These are phyloP conservation scores for Cairneyella variabilis DNA, from an alignment of 495 filamentous ascomycete species.

Conservation along the genomic window DNA sequence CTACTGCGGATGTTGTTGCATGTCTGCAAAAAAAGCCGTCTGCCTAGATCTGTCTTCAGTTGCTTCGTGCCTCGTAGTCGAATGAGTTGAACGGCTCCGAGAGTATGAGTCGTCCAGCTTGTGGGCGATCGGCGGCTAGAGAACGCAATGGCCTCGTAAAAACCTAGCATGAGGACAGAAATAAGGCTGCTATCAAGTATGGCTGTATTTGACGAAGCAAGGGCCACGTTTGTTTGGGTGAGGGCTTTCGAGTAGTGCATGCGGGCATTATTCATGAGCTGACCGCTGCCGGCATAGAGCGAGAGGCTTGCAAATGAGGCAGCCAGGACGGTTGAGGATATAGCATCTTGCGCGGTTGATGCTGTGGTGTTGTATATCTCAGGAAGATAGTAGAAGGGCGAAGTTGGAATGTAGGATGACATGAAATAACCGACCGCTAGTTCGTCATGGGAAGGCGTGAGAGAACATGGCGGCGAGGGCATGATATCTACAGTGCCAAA, in stretches of 20 bases:
- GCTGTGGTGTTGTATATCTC: slow-evolving; percentile 2
- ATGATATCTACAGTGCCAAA: slow-evolving; percentile 2
- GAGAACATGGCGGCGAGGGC: slow-evolving; percentile 1
- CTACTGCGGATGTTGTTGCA: slow-evolving; percentile 9
- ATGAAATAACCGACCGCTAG: slow-evolving; percentile 8
- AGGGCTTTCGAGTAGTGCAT: slow-evolving; percentile 44
- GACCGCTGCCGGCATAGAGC: slow-evolving; percentile 1
- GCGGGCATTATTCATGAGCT: slow-evolving; percentile 34
- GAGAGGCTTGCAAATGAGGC: slow-evolving; percentile 7
- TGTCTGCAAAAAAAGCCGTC: slow-evolving; percentile 50
- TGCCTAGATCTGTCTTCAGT: slow-evolving; percentile 45
- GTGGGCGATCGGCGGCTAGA: slow-evolving; percentile 38
- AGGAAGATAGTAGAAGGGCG: slow-evolving; percentile 9
- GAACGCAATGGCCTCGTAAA: slow-evolving; percentile 50
- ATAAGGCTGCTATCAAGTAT: slow-evolving; percentile 57
- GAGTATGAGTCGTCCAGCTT: slow-evolving; percentile 55
- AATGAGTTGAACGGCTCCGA: slow-evolving; percentile 52
- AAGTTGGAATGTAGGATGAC: slow-evolving; percentile 5
- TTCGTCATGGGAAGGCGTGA: slow-evolving; percentile 9
- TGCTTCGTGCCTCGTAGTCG: slow-evolving; percentile 51
- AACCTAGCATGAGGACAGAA: slow-evolving; percentile 52
- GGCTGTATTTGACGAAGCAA: slow-evolving; percentile 47
- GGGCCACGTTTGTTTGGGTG: slow-evolving; percentile 43
- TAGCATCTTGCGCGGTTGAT: slow-evolving; percentile 8
- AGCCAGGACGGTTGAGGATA: slow-evolving; percentile 3